Percentiles rank a stretch among this genome's conserved stretches.
Conservation (phyloP, 176 grass and related monocot genomes). For the Hyparrhenia diplandra region DNA sequence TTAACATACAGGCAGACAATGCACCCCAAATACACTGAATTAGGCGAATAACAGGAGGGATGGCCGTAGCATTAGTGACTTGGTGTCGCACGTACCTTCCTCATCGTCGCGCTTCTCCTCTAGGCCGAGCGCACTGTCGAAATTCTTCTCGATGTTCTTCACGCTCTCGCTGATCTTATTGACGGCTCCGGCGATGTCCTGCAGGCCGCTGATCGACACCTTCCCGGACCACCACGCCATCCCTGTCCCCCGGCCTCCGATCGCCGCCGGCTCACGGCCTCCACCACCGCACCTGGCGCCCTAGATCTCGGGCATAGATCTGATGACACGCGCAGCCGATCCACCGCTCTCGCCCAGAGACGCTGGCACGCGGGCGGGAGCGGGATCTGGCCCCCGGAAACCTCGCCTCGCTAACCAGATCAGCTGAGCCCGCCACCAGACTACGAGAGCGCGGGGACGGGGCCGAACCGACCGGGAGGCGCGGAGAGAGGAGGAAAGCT, state of each 20-base stretch:
- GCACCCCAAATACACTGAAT: not conserved
- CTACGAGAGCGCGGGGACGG: not conserved
- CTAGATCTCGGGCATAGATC: slow-evolving; percentile 63
- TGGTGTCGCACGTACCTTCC: slow-evolving; percentile 47
- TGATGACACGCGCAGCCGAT: slow-evolving; percentile 18
- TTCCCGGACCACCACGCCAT: slow-evolving; percentile 98
- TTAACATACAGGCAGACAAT: not conserved
- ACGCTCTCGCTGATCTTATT: slow-evolving; percentile 98
- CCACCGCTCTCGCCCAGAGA: not conserved
- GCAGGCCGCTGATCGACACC: slow-evolving; percentile 76
- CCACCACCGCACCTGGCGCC: not conserved
- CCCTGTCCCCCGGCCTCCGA: not conserved
- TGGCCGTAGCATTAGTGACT: not conserved
- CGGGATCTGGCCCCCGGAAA: slow-evolving; percentile 23
- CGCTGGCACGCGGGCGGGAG: not conserved
- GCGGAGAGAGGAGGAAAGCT: not conserved
- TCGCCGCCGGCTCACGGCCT: not conserved
- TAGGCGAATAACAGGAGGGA: not conserved
- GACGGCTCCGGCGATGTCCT: slow-evolving; percentile 96
- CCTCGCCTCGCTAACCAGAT: not conserved
- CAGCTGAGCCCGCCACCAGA: not conserved
- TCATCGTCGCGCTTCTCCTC: slow-evolving; percentile 81
- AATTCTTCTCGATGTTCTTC: slow-evolving; percentile 99
- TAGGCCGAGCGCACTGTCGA: slow-evolving; percentile 87
- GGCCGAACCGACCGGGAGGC: not conserved